Conservation (phyloP, 163 green algal genomes). For the Scenedesmus sp. region DNA sequence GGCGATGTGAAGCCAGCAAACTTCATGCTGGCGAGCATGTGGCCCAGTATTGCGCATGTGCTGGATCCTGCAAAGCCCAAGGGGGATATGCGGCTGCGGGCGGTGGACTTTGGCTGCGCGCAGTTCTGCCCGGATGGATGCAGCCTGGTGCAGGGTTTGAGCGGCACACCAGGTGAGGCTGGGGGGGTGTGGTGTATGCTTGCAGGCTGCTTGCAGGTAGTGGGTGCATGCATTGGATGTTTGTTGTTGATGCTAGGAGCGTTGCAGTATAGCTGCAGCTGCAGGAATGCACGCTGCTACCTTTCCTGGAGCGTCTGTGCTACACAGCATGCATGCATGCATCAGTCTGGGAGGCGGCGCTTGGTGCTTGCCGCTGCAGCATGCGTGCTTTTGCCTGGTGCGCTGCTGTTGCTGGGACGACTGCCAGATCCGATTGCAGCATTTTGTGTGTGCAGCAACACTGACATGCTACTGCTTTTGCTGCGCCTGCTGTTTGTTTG, state of each 20-base stretch:
- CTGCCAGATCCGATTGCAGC: too few species aligned
- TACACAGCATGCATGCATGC: neutral
- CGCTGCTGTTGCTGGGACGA: too few species aligned
- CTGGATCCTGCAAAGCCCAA: conserved; percentile 24
- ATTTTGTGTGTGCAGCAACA: neutral
- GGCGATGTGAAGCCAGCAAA: conserved; percentile 70
- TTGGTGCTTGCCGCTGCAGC: too few species aligned
- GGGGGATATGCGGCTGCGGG: conserved; percentile 34
- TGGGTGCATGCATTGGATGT: neutral
- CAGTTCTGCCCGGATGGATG: conserved; percentile 54
- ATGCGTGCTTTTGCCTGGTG: neutral
- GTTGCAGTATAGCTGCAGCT: too few species aligned
- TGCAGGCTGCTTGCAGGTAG: neutral
- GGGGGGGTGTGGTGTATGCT: neutral
- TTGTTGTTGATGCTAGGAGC: neutral
- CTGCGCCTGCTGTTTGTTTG: neutral
- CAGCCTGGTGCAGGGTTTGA: conserved; percentile 34
- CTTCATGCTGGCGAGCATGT: conserved; percentile 60
- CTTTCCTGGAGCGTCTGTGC: too few species aligned
- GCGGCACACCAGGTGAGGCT: conserved; percentile 37
- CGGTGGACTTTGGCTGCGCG: conserved; percentile 64
- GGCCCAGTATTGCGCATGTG: neutral
- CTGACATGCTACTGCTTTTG: neutral
- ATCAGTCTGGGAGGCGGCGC: too few species aligned
- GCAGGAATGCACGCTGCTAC: too few species aligned